A percentile compares a stretch with the other conserved stretches of the same genome.
Evolutionary conservation across 2,329 filamentous ascomycete species (phyloP).

Genomic region (Cryphonectria japonica): DNA sequence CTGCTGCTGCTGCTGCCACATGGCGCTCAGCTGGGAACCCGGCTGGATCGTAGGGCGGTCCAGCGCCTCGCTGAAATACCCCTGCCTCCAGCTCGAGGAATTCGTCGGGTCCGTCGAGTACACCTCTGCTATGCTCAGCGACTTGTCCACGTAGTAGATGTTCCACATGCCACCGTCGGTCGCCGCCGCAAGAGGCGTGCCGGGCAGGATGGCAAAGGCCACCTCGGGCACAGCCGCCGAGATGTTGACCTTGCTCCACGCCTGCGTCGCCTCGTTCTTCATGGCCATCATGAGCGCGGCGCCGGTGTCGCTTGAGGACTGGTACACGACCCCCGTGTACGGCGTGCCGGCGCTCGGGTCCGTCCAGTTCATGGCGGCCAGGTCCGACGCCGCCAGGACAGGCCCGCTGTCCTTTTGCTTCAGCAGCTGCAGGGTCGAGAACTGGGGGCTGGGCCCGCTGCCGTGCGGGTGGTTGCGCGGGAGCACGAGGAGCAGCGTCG

Average conservation of each 20-base stretch:
- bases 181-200: constrained; percentile 26
- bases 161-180: constrained; percentile 27
- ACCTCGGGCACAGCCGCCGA: constrained; percentile 11
- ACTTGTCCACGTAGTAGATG: constrained; percentile 27
- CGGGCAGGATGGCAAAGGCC: constrained; percentile 25
- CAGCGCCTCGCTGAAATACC: constrained; percentile 17
- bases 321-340: constrained; percentile 26
- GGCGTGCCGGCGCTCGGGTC: constrained; percentile 5
- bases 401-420: constrained; percentile 6
- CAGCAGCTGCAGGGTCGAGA: constrained; percentile 3
- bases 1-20: constrained; percentile 26
- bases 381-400: constrained; percentile 17
- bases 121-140: constrained; percentile 24
- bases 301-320: constrained; percentile 16
- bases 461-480: neutral
- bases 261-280: neutral
- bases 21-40: constrained; percentile 23
- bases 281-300: constrained; percentile 19
- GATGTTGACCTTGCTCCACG: constrained; percentile 22
- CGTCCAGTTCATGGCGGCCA: constrained; percentile 26
- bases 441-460: neutral
- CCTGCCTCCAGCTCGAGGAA: constrained; percentile 19
- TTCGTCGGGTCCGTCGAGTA: constrained; percentile 19
- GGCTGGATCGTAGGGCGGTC: constrained; percentile 14
- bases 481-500: constrained; percentile 19